Conservation (phyloP, 371 early-diverging fungal species). For the Quaeritorhiza haematococci region DNA sequence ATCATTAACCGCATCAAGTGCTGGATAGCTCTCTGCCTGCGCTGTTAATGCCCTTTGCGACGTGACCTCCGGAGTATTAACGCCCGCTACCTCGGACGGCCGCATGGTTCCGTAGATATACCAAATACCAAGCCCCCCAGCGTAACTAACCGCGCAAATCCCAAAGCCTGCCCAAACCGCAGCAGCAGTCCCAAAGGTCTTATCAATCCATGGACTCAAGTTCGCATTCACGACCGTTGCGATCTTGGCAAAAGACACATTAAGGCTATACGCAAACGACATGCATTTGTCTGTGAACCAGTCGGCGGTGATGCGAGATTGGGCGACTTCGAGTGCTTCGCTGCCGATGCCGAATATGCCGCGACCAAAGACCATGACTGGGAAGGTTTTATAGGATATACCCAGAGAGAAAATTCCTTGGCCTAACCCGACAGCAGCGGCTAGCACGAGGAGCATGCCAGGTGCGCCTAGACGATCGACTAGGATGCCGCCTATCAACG, state of each 20-base stretch:
- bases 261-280: constrained; percentile 59
- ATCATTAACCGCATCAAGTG: too few species aligned
- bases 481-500: constrained; percentile 25
- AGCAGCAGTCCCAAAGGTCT: constrained; percentile 4
- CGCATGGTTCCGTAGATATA: constrained; percentile 16
- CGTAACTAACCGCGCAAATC: too few species aligned
- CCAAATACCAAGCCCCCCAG: constrained; percentile 33
- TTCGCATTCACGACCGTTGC: constrained; percentile 62
- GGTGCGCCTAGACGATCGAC: constrained; percentile 39
- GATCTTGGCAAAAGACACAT: constrained; percentile 53
- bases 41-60: too few species aligned
- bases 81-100: constrained; percentile 21
- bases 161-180: constrained; percentile 50
- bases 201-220: constrained; percentile 49
- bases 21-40: too few species aligned
- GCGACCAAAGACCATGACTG: constrained; percentile 56
- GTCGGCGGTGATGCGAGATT: constrained; percentile 53
- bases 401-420: constrained; percentile 57
- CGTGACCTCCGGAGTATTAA: too few species aligned
- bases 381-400: constrained; percentile 34
- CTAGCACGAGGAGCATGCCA: constrained; percentile 40
- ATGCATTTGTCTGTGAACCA: constrained; percentile 37
- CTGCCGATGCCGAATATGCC: constrained; percentile 62
- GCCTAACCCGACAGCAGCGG: constrained; percentile 53
- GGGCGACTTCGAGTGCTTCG: constrained; percentile 64